Base-by-base conservation (phyloP, 2,329 filamentous ascomycete species). In the Cladorrhinum sp. region DNA sequence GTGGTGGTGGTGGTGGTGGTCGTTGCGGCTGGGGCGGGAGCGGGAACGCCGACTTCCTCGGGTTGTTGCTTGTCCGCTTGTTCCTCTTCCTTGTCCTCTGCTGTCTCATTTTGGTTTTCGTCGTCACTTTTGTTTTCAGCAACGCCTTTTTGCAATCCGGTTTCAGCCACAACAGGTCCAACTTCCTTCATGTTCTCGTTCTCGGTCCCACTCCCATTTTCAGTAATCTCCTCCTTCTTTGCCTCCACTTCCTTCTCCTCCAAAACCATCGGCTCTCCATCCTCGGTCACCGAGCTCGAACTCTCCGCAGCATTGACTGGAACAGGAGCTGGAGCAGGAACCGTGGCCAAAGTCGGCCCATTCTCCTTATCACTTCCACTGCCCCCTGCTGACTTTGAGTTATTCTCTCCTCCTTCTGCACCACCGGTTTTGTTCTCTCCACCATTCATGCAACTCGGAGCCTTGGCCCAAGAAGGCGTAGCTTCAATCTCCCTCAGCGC, bases 401-500 rank as follows among this genome's bases (percentile, higher is more conserved):
- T n/a, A 32, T 45, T 20, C 8, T 22, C n/a, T 45, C n/a, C 41
- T 45, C n/a, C 41, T 22, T n/a, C 41, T 9, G 16, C 41, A 3
- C 41, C 18, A 2, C 4, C 16, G 8, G 10, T 18, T 18, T 50
- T 24, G 29, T 18, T 41, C 25, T 57, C 36, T 12, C 48, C 59
- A 16, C 58, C 61, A 24, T 36, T 51, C 18, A n/a, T 62, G 53
- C 67, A 67, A 25, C 61, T 58, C 8, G 74, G 70, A 10, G 73
- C 66, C 13, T 75, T 65, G 48, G 73, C 69, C 56, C 70, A 72
- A 20, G 72, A 69, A 16, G 74, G 71, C 23, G 72, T 71, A 18
- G 72, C 71, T 41, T 79, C 79, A 12, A 83, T 76, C 64, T 85
- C 82, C 52, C 75, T 72, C 76, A 85, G 79, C 1, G 80, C 81